These are phyloP conservation scores for Mollisiaceae sp. DNA, from an alignment of 2,329 filamentous ascomycete species.

Conservation along the genomic window DNA sequence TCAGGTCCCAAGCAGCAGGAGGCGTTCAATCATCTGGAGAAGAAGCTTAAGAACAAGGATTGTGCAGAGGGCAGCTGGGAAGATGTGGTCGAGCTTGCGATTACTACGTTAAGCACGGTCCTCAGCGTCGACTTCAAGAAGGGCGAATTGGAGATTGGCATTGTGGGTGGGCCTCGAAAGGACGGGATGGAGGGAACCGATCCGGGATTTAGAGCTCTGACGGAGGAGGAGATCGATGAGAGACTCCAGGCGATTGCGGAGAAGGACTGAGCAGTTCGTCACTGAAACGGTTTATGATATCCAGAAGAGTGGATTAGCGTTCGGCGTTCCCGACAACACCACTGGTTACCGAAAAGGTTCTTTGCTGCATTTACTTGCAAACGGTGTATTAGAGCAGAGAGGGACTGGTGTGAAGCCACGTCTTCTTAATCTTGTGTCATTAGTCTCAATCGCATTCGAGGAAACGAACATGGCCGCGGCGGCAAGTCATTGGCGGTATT, in stretches of 20 bases:
- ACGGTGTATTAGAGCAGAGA: slow-evolving; percentile 34
- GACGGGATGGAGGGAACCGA: slow-evolving; percentile 86
- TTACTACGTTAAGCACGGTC: slow-evolving; percentile 92
- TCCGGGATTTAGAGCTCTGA: slow-evolving; percentile 82
- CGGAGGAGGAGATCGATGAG: slow-evolving; percentile 98
- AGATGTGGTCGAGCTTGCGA: slow-evolving; percentile 96
- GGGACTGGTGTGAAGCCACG: slow-evolving; percentile 31
- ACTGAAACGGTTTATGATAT: slow-evolving; percentile 27
- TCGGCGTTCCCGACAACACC: slow-evolving; percentile 34
- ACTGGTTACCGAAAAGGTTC: slow-evolving; percentile 20
- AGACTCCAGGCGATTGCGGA: slow-evolving; percentile 96
- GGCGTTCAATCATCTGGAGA: slow-evolving; percentile 97
- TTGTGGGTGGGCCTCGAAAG: slow-evolving; percentile 84
- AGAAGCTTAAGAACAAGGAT: slow-evolving; percentile 99
- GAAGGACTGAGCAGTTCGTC: slow-evolving; percentile 75
- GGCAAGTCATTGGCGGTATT: slow-evolving; percentile 25
- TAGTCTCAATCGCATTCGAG: slow-evolving; percentile 29
- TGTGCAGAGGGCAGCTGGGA: slow-evolving; percentile 91
- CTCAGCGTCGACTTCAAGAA: slow-evolving; percentile 99
- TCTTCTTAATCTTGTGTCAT: slow-evolving; percentile 32
- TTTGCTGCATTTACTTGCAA: slow-evolving; percentile 25
- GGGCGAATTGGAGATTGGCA: slow-evolving; percentile 96
- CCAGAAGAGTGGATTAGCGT: slow-evolving; percentile 33
- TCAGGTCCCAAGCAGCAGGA: slow-evolving; percentile 98
- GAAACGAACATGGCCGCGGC: slow-evolving; percentile 17